Evolutionary conservation across 2,329 filamentous ascomycete species (phyloP), one percentile per base, ranked within the genome.

Genomic region (Cordyceps farinosa): DNA sequence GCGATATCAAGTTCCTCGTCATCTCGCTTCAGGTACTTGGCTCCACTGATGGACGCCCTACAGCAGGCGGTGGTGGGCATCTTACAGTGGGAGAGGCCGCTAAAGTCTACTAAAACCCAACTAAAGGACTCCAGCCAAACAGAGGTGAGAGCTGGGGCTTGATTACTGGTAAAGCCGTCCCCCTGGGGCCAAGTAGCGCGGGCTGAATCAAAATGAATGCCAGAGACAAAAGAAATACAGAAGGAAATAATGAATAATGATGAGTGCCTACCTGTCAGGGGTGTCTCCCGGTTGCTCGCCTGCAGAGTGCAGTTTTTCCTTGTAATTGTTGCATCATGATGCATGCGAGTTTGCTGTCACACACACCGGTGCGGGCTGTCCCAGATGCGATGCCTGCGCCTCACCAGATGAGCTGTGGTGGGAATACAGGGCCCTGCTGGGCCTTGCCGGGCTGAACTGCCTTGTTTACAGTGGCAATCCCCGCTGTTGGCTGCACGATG

Each of bases 401-500:
- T 51, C 48, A 51, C 15, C 45, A 48, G 13, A 29, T 30, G 27
- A 48, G 30, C 48, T 34, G 30, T 13, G 7, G 30, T 51, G 29
- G 48, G 29, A 32, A 32, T 51, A 51, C 27, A 44, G 27, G 13
- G 15, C 40, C 40, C 6, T 22, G 2, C n/a, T 8, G n/a, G 42
- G 54, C 54, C 54, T 57, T 47, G 54, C 54, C 36, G 29, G 54
- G 54, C 54, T 57, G 54, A 57, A 27, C 42, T 34, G 54, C 54
- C 40, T 27, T 34, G 54, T 27, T 29, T 5, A 4, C 52, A 40
- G 51, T 44, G 54, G 54, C 29, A 57, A 45, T 57, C 42, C 53
- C 53, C 17, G 40, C 42, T 57, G 54, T 34, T 57, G 13, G 13
- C n/a, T 22, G 13, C 53, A 32, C 30, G 40, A 42, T 32, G 42